A percentile compares a stretch with the other conserved stretches of the same genome.
These are phyloP conservation scores for Buxus sempervirens DNA, from an alignment of 164 flowering plant species.

Conservation along the genomic window DNA sequence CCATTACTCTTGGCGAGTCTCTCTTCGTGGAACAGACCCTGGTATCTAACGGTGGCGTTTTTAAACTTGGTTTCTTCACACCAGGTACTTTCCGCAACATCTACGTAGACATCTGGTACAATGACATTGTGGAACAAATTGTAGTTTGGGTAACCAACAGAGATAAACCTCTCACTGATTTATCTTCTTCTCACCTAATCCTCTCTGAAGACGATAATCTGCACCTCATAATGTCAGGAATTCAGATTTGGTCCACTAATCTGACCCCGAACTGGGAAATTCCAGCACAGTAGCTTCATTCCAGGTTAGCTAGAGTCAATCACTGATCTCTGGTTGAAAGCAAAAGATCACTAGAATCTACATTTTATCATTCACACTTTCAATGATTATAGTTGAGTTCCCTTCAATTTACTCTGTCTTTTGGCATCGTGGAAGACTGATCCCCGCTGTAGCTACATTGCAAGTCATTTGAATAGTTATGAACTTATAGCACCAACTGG, in stretches of 20 bases:
- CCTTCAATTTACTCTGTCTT: no score
- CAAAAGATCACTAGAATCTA: no score
- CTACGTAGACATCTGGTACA: conserved; percentile 28
- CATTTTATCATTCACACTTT: no score
- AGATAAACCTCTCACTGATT: conserved; percentile 14
- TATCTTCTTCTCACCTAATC: background rate
- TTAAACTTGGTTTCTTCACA: conserved; percentile 22
- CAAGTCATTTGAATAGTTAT: no score
- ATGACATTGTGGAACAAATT: background rate
- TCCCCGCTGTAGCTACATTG: no score
- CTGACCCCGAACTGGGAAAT: background rate
- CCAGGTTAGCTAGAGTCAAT: no score
- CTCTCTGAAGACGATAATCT: background rate
- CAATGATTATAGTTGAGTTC: no score
- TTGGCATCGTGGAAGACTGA: no score
- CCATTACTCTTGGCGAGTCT: conserved; percentile 9
- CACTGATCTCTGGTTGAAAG: no score
- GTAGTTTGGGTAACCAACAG: conserved; percentile 28
- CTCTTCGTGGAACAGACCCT: conserved; percentile 18
- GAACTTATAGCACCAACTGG: no score
- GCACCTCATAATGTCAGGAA: background rate
- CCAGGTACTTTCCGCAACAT: conserved; percentile 17
- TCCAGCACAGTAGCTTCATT: no score
- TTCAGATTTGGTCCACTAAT: background rate
- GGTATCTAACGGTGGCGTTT: conserved; percentile 13